Base-by-base conservation (phyloP, 148 eudicot species). In the Fallopia convolvulus region DNA sequence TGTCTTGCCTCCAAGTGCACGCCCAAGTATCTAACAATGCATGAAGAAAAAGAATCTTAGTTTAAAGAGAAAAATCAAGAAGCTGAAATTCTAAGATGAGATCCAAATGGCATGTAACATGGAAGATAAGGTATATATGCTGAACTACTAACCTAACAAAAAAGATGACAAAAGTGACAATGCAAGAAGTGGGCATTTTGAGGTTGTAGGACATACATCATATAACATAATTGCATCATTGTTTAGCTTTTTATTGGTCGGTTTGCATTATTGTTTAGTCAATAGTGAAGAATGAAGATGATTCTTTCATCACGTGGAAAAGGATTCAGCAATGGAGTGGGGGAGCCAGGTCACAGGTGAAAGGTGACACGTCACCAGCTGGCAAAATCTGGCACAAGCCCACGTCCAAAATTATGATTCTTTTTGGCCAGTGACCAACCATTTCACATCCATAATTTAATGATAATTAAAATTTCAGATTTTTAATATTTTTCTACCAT, bases 1-100 rank as follows among this genome's bases (percentile, higher is more conserved):
- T 0, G 81, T 81, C 76, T 86, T 89, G 12, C 97, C 98, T 5
- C 95, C 98, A 14, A 94, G 11, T 13, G 93, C 82, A 46, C 95
- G 90, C 30, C 86, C 88, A 74, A 94, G 36, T 83, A 92, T 83
- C 97, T 94, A 21, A 68, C 32, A 20, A 55, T 5, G 23, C 8
- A 60, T 2, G 20, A 15, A 55, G 60, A 6, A n/a, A n/a, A n/a
- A 17, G 18, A 15, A 36, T 36, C 39, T 36, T 36, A 26, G 30
- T 26, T 26, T 26, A 26, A 0, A 26, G 1, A 26, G 30, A 26
- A 26, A 26, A 26, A 26, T 36, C 39, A 36, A 36, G 39, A 44
- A 44, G 47, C 8, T 44, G 47, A 44, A 44, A 60, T 60, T 13
- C 32, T 0, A 60, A 60, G 42, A 66, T 33, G 17, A 32, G 8